Conservation (phyloP, 805 yeast genomes). For the Candida michaelii region DNA sequence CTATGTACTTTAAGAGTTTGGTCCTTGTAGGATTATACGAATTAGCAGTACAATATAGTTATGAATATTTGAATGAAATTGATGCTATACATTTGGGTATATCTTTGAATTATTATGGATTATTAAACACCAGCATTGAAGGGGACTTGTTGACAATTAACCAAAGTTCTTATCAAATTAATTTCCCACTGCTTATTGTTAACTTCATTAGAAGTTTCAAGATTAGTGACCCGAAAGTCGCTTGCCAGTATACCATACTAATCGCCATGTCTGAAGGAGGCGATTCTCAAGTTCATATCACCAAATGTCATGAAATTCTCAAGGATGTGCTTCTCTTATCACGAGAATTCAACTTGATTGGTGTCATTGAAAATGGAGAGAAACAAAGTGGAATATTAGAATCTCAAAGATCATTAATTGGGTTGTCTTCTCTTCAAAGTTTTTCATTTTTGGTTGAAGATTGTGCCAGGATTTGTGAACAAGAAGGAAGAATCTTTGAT, state of each 20-base stretch:
- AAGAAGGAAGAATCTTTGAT: constrained; percentile 86
- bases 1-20: constrained; percentile 71
- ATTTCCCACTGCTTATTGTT: constrained; percentile 68
- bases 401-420: constrained; percentile 64
- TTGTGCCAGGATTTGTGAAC: constrained; percentile 84
- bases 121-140: constrained; percentile 39
- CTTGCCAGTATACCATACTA: constrained; percentile 82
- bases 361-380: constrained; percentile 76
- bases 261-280: constrained; percentile 53
- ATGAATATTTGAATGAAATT: constrained; percentile 61
- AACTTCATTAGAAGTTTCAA: constrained; percentile 81
- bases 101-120: constrained; percentile 70
- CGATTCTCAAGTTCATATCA: constrained; percentile 42
- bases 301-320: constrained; percentile 72
- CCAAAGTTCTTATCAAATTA: constrained; percentile 32
- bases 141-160: constrained; percentile 29
- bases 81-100: constrained; percentile 91
- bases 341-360: constrained; percentile 78
- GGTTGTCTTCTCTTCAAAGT: constrained; percentile 54
- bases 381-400: constrained; percentile 84
- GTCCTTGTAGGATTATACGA: constrained; percentile 80
- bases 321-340: constrained; percentile 84
- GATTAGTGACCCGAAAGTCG: constrained; percentile 82
- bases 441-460: constrained; percentile 76
- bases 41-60: constrained; percentile 66